Evolutionary conservation across 805 yeast species (phyloP).

Genomic region (Kuraishia hungarica): DNA sequence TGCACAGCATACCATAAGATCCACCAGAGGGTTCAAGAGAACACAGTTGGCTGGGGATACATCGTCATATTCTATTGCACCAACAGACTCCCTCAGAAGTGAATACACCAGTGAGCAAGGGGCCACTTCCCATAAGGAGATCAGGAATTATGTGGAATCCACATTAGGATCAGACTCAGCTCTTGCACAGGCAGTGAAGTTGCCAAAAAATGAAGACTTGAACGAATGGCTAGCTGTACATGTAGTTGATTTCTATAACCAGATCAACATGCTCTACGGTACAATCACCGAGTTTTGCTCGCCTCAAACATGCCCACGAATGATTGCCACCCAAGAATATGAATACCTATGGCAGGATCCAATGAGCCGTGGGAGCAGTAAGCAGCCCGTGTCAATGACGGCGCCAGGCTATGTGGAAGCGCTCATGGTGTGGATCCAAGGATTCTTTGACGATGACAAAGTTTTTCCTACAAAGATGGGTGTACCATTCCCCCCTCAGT

Average conservation of each 20-base stretch:
- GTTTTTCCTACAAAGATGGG: slow-evolving; percentile 87
- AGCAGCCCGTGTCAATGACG: slow-evolving; percentile 76
- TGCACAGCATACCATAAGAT: slow-evolving; percentile 17
- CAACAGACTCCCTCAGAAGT: slow-evolving; percentile 6
- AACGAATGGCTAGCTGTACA: slow-evolving; percentile 97
- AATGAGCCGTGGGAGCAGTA: slow-evolving; percentile 20
- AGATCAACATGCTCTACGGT: slow-evolving; percentile 92
- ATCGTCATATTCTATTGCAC: slow-evolving; percentile 7
- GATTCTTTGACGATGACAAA: slow-evolving; percentile 82
- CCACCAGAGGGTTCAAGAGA: slow-evolving; percentile 23
- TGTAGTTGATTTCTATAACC: slow-evolving; percentile 95
- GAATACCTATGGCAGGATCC: slow-evolving; percentile 96
- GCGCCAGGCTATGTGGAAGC: slow-evolving; percentile 95
- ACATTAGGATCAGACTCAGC: slow-evolving; percentile 91
- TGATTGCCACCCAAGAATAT: slow-evolving; percentile 96
- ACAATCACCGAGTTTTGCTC: slow-evolving; percentile 95
- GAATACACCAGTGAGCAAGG: slow-evolving; percentile 12
- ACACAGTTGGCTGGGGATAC: slow-evolving; percentile 16
- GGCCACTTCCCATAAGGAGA: slow-evolving; percentile 50
- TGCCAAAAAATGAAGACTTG: slow-evolving; percentile 87
- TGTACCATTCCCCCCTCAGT: slow-evolving; percentile 85
- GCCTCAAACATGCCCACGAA: slow-evolving; percentile 87
- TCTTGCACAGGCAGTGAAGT: slow-evolving; percentile 82
- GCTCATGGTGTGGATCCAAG: slow-evolving; percentile 92
- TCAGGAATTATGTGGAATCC: slow-evolving; percentile 86